Base-by-base conservation (phyloP, 2,329 filamentous ascomycete species). In the Alternaria arborescens region DNA sequence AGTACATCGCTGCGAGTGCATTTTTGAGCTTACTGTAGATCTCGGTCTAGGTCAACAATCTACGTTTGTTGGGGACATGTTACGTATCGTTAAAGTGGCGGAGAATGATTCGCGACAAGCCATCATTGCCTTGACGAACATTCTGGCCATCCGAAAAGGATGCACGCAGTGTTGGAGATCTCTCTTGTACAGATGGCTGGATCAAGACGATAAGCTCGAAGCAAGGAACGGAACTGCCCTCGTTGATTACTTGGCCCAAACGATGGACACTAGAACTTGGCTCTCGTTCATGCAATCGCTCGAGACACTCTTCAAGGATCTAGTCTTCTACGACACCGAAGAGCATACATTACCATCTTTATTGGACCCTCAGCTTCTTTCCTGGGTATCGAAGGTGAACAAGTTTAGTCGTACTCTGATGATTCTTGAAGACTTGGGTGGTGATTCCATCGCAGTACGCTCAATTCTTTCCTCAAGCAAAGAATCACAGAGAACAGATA, bases 221-320 rank as follows among this genome's bases (percentile, higher is more conserved):
- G 46, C 28, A 20, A 24, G 7, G 38, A 18, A 18, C 22, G 20
- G 43, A 36, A 41, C 24, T 24, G 47, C 52, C 20, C n/a, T 66
- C 3, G 8, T 72, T 4, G 64, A 72, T 0, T 62, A 70, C 48
- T 54, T 62, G 0, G 22, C 72, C 8, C 52, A 62, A 4, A 55
- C 67, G 8, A 67, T 74, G 60, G 68, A 61, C 28, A 52, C 60
- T 5, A 50, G 46, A 8, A 65, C 68, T 30, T 77, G 73, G 72
- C 28, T 68, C 4, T 52, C 59, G 14, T 74, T 71, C 52, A 66
- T 74, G 47, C 38, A 55, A 6, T 50, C 67, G 7, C 54, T 73
- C 10, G 64, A 69, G 32, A 54, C 51, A 5, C 48, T 76, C 5
- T 75, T 74, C 34, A 46, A 52, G 26, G 50, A 60, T 6, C 56